Conservation (phyloP, 2,329 filamentous ascomycete species). For the Calonectria ilicicola region DNA sequence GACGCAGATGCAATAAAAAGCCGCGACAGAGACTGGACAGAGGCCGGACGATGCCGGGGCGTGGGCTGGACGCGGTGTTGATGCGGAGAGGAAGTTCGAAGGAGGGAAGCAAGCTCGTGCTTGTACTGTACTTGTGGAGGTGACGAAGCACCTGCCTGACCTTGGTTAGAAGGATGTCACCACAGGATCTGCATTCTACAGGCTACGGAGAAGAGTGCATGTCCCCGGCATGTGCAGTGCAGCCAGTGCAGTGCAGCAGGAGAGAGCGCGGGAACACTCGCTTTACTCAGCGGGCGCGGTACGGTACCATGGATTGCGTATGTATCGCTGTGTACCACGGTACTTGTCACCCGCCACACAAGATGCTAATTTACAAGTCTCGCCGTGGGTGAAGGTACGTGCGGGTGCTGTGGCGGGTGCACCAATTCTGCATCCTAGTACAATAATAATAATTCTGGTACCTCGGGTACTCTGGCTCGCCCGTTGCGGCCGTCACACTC, state of each 20-base stretch:
- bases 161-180: slow-evolving; percentile 16
- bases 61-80: slow-evolving; percentile 31
- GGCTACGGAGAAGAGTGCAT: too few species aligned
- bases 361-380: neutral
- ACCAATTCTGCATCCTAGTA: neutral
- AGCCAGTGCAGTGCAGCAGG: too few species aligned
- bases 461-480: neutral
- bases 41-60: neutral
- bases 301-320: too few species aligned
- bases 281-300: slow-evolving; percentile 2
- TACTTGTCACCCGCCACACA: slow-evolving; percentile 7
- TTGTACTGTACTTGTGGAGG: slow-evolving; percentile 21
- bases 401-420: slow-evolving; percentile 1
- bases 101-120: slow-evolving; percentile 14
- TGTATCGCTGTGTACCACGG: neutral
- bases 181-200: slow-evolving; percentile 12
- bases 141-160: slow-evolving; percentile 17
- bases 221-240: slow-evolving; percentile 1
- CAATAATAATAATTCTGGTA: too few species aligned
- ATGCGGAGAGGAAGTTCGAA: slow-evolving; percentile 36
- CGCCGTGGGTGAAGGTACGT: neutral
- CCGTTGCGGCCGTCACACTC: slow-evolving; percentile 4
- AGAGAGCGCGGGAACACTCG: slow-evolving; percentile 5
- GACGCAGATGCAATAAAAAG: neutral
- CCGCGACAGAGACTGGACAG: neutral